Percentiles rank a stretch among this genome's conserved stretches.
Conservation (phyloP, 225 moss, liverwort and hornwort species). For the Lunularia cruciata region DNA sequence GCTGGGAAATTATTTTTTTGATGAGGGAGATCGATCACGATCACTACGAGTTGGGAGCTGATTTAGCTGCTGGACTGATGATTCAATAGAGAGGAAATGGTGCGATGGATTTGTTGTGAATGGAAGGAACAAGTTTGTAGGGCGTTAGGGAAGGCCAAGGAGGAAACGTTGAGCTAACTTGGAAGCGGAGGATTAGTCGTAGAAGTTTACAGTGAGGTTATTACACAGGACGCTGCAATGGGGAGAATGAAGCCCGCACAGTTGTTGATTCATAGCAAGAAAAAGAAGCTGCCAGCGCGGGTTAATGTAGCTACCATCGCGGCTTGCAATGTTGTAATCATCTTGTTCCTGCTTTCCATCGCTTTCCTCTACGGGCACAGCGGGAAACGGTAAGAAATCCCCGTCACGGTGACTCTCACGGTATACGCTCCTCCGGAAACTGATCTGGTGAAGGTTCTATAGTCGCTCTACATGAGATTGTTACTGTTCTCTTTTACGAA, state of each 20-base stretch:
- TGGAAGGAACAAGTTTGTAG: neutral
- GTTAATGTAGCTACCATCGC: slow-evolving; percentile 55
- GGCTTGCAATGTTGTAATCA: slow-evolving; percentile 52
- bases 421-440: neutral
- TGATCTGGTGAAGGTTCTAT: neutral
- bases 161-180: slow-evolving; percentile 10
- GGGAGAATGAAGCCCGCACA: slow-evolving; percentile 67
- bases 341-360: slow-evolving; percentile 52
- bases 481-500: too few relatives aligned
- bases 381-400: slow-evolving; percentile 16
- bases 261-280: slow-evolving; percentile 73
- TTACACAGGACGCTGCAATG: slow-evolving; percentile 37
- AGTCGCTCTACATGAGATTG: too few relatives aligned
- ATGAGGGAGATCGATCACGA: slow-evolving; percentile 2
- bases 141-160: neutral
- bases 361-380: slow-evolving; percentile 49
- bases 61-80: neutral
- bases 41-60: neutral
- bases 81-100: too few relatives aligned
- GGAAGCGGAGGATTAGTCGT: neutral
- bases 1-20: neutral
- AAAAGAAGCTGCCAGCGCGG: slow-evolving; percentile 64
- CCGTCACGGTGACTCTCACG: neutral
- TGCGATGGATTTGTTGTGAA: slow-evolving; percentile 1
- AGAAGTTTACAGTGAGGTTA: neutral